Evolutionary conservation across 257 asterid genomes (phyloP).

Genomic region (Leonotis leonurus): DNA sequence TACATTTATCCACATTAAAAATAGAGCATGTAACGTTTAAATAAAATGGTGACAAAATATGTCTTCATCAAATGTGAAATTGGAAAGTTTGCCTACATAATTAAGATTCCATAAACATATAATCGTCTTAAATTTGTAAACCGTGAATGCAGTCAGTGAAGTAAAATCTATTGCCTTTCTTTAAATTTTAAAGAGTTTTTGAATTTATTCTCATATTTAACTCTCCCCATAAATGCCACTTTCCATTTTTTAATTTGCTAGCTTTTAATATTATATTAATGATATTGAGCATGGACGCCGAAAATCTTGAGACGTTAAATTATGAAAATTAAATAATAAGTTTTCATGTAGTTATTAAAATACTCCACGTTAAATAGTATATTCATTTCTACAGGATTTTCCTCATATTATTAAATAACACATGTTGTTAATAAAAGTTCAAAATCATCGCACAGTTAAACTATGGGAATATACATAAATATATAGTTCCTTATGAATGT

Average conservation of each 20-base stretch:
- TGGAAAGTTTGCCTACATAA: not conserved
- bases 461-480: too few species aligned
- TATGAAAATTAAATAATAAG: too few species aligned
- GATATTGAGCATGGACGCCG: not conserved
- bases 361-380: too few species aligned
- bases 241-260: not conserved
- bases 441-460: too few species aligned
- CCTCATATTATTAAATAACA: too few species aligned
- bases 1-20: too few species aligned
- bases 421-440: too few species aligned
- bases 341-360: too few species aligned
- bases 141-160: not conserved
- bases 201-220: not conserved
- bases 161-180: not conserved
- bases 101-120: not conserved
- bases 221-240: not conserved
- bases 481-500: too few species aligned
- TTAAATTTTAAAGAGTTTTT: not conserved
- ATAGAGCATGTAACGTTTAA: too few species aligned
- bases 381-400: too few species aligned
- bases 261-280: not conserved
- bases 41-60: not conserved
- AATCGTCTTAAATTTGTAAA: not conserved
- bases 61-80: too few species aligned
- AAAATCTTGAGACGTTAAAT: not conserved